phyloP scores from a whole-genome alignment of 2,329 filamentous ascomycete species.

The Decorospora gaudefroyi region DNA sequence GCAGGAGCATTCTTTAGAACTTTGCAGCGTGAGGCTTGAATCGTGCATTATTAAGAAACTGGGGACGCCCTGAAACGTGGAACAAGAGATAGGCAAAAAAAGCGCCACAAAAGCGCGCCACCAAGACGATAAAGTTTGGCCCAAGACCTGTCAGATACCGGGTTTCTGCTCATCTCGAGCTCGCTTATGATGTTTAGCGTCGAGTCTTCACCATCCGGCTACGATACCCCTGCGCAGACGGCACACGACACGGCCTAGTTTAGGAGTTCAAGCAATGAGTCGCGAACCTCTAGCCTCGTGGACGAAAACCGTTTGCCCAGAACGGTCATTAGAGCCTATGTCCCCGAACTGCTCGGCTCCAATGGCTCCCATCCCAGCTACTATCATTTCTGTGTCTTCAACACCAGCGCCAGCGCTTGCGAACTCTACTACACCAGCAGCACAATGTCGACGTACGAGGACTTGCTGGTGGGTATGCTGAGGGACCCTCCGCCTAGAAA shows the following conservation, averaged over 20 bases:
- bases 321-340: slow-evolving; percentile 10
- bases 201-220: slow-evolving; percentile 4
- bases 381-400: slow-evolving; percentile 3
- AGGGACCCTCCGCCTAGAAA: slow-evolving; percentile 31
- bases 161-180: slow-evolving; percentile 4
- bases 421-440: slow-evolving; percentile 3
- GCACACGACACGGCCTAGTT: slow-evolving; percentile 8
- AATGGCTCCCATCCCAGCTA: slow-evolving; percentile 1
- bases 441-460: slow-evolving; percentile 25
- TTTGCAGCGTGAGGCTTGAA: too few species aligned
- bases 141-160: slow-evolving; percentile 11
- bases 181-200: slow-evolving; percentile 8
- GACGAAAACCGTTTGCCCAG: neutral
- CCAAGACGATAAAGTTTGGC: slow-evolving; percentile 2
- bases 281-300: slow-evolving; percentile 5
- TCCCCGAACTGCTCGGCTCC: slow-evolving; percentile 4
- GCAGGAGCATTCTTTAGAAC: too few species aligned
- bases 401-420: slow-evolving; percentile 7
- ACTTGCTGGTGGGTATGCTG: slow-evolving; percentile 26
- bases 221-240: slow-evolving; percentile 6
- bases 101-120: neutral
- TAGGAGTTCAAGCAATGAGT: slow-evolving; percentile 14
- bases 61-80: too few species aligned
- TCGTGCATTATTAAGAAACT: too few species aligned
- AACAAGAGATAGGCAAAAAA: too few species aligned